Evolutionary conservation across 2,329 filamentous ascomycete species (phyloP), one percentile per base, ranked within the genome.

Genomic region (Fusarium citri): DNA sequence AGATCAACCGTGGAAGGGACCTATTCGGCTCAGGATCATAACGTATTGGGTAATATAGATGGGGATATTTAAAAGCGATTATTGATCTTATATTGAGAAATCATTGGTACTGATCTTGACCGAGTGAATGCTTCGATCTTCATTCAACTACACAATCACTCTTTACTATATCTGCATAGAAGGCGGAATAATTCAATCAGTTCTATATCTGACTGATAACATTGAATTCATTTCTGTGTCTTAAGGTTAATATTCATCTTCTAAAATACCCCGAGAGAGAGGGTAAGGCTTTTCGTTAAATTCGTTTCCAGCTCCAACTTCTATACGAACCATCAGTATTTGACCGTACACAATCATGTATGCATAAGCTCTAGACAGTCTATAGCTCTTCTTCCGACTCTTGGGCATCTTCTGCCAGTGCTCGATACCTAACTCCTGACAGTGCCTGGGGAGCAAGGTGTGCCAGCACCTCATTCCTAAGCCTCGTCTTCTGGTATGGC

Each of bases 1-100:
- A 99, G 84, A 89, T 99, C 65, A 98, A 99, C 80, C 86, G 87
- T 72, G 90, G 89, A 20, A 85, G 87, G 67, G 86, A 84, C 60
- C 71, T 88, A 45, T 76, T 87, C 46, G 76, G 78, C 34, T 76
- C 77, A 74, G 76, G 78, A 48, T 76, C 77, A 76, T 82, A 78
- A 71, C 69, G 46, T 60, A 53, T 28, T 42, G 34, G 48, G 34
- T 42, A 64, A 65, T 66, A 43, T 45, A 42, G 26, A 50, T 40
- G 55, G 57, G 59, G 54, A 45, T 37, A 37, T 46, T 31, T 41
- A 64, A 72, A 64, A 61, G 61, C 49, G 60, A 68, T 59, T 57
- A 48, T 64, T 53, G 41, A 54, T 66, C 64, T 58, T 65, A 60
- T 60, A 58, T 61, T 49, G 60, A 59, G 18, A 47, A 42, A 68